Conservation (phyloP, 2,329 filamentous ascomycete species). For the Epichloe uncinata region DNA sequence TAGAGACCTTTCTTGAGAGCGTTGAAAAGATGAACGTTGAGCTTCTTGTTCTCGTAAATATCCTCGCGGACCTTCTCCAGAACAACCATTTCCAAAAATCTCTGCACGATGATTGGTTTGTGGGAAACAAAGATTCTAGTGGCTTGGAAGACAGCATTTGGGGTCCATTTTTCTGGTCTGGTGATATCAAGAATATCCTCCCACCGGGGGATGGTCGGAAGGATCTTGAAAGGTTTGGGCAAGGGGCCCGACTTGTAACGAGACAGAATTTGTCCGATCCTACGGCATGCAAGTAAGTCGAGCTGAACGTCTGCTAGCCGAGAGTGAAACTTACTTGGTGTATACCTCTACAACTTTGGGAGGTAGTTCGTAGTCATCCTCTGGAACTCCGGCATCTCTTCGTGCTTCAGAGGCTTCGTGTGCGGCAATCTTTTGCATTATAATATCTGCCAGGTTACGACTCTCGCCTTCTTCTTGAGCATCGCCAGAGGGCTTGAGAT, state of each 20-base stretch:
- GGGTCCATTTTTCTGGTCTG: slow-evolving; percentile 59
- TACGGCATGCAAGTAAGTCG: slow-evolving; percentile 20
- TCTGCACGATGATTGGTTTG: slow-evolving; percentile 65
- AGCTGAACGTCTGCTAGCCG: background rate
- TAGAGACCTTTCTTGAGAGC: slow-evolving; percentile 82
- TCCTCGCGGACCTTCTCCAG: slow-evolving; percentile 86
- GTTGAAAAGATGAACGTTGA: slow-evolving; percentile 93
- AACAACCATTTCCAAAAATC: slow-evolving; percentile 76
- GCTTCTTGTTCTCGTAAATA: slow-evolving; percentile 85
- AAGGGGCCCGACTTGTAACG: slow-evolving; percentile 94
- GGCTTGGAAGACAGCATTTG: slow-evolving; percentile 72
- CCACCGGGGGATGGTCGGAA: slow-evolving; percentile 85
- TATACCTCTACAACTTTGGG: slow-evolving; percentile 91
- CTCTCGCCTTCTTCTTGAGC: slow-evolving; percentile 35
- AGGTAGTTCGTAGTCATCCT: slow-evolving; percentile 77
- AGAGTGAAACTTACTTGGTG: slow-evolving; percentile 48
- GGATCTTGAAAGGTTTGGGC: slow-evolving; percentile 94
- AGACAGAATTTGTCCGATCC: slow-evolving; percentile 75
- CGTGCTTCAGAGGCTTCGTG: slow-evolving; percentile 59
- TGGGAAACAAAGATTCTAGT: slow-evolving; percentile 86
- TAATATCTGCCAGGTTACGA: slow-evolving; percentile 83
- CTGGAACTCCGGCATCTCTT: slow-evolving; percentile 37
- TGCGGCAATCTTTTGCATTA: slow-evolving; percentile 84
- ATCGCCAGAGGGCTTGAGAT: slow-evolving; percentile 30
- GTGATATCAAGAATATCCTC: slow-evolving; percentile 76